Evolutionary conservation across 2,329 filamentous ascomycete genomes (phyloP), one percentile per base, ranked within the genome.

Genomic region (Chrysoporthe deuterocubensis): DNA sequence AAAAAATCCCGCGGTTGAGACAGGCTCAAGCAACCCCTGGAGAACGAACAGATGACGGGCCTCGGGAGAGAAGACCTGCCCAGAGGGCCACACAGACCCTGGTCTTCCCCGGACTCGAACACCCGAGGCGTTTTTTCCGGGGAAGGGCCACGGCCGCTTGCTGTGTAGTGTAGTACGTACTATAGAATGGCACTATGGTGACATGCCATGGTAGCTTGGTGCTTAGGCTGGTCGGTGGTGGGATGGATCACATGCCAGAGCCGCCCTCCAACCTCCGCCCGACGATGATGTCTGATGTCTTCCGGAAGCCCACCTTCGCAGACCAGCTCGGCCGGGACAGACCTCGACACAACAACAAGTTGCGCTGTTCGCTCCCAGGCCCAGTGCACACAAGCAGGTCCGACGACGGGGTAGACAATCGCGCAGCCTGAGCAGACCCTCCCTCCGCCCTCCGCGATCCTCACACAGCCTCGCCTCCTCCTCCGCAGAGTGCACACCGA

Each of bases 231-330:
- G 48, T 52, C 26, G 26, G 26, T 52, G 32, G 50, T 32, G 50
- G 50, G 50, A 34, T 54, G 52, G 8, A 64, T 64, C 62, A 64
- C 62, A 64, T 43, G 65, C 62, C 62, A 68, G 67, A 61, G 48
- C 59, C 21, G 13, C 59, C 11, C 40, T 13, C 43, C 11, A 61
- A 2, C 43, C 21, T 32, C 42, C 43, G n/a, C 57, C 37, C 13
- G 9, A n/a, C 40, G 13, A 43, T 16, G 18, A 61, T 66, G 67
- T 58, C 71, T 34, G 62, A 70, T 73, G 72, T 13, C 52, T n/a
- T 48, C 52, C 14, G 42, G 40, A 37, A 14, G 40, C 6, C 44
- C 40, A 43, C 34, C 62, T 34, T 54, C n/a, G n/a, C 48, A 56
- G 11, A 14, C 18, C 4, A 8, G 44, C 42, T 32, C 56, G 11